Conservation (phyloP, 768 basidiomycete genomes). For the Termitomyces sp. region DNA sequence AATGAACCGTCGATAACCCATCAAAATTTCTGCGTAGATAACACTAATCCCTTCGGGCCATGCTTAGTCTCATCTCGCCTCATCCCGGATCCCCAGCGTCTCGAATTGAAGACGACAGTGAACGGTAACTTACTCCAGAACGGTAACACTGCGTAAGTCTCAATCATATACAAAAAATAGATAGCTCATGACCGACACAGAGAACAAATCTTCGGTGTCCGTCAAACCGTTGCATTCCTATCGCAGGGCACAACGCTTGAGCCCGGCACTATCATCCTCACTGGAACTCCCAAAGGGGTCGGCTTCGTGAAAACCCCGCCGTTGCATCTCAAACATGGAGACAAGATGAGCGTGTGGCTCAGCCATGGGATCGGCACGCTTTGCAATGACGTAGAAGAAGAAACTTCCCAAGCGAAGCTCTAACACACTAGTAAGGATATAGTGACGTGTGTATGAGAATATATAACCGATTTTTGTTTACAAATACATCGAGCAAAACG, state of each 20-base stretch:
- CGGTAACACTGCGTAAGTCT: conserved; percentile 67
- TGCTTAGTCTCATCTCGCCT: conserved; percentile 63
- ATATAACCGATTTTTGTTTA: not conserved
- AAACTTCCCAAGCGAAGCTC: conserved; percentile 38
- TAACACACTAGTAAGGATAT: conserved; percentile 17
- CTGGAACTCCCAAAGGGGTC: conserved; percentile 78
- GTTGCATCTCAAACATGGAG: conserved; percentile 66
- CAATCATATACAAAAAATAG: not conserved
- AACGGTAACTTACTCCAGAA: conserved; percentile 71
- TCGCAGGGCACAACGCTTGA: conserved; percentile 82
- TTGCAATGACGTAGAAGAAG: conserved; percentile 73
- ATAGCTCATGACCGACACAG: conserved; percentile 27
- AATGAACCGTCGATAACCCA: not conserved
- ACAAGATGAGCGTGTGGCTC: conserved; percentile 63
- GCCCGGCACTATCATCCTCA: conserved; percentile 78
- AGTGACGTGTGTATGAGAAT: not conserved
- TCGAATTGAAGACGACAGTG: conserved; percentile 56
- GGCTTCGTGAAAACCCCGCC: conserved; percentile 73
- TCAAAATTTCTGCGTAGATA: conserved; percentile 30
- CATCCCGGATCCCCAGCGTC: conserved; percentile 60
- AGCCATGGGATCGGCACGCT: conserved; percentile 74
- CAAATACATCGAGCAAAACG: not conserved
- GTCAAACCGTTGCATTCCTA: conserved; percentile 72
- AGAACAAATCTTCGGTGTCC: conserved; percentile 76
- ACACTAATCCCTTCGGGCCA: conserved; percentile 75